Percentiles rank a stretch among this genome's conserved stretches.
These are phyloP conservation scores for Cryptosporidium xiaoi DNA, from an alignment of 169 alveolate species.

Conservation along the genomic window DNA sequence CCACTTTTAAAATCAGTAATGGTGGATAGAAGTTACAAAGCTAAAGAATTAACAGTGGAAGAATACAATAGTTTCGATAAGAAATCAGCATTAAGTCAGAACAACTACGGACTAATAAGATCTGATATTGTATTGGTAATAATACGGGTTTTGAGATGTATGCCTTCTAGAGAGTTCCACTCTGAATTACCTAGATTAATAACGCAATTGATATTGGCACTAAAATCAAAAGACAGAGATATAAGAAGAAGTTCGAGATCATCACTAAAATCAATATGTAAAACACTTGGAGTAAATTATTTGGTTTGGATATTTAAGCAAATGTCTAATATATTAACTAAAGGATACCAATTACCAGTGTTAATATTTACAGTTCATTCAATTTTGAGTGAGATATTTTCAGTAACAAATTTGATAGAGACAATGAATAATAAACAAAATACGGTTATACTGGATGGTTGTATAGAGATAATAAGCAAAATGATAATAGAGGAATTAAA, in stretches of 20 bases:
- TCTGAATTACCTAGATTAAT: constrained; percentile 67
- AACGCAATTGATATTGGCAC: constrained; percentile 37
- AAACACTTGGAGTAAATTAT: constrained; percentile 52
- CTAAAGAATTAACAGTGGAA: background rate
- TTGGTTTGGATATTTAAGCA: constrained; percentile 50
- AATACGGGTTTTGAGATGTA: constrained; percentile 32
- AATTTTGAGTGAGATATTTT: constrained; percentile 37
- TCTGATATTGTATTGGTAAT: constrained; percentile 43
- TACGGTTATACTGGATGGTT: constrained; percentile 12
- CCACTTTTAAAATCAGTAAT: constrained; percentile 36
- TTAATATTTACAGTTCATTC: constrained; percentile 58
- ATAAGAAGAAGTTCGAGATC: constrained; percentile 52
- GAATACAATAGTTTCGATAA: background rate
- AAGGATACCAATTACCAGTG: constrained; percentile 61
- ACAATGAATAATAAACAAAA: background rate
- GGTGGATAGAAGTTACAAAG: constrained; percentile 67
- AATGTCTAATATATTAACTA: constrained; percentile 51
- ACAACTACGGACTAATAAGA: constrained; percentile 24
- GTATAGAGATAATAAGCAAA: background rate
- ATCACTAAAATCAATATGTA: constrained; percentile 23
- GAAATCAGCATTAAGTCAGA: background rate
- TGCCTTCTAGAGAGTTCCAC: constrained; percentile 55
- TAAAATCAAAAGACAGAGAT: constrained; percentile 60
- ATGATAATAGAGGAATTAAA: constrained; percentile 54
- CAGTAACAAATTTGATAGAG: background rate